phyloP scores from a whole-genome alignment of 129 eudicot genomes.

The Ambrosia artemisiifolia region DNA sequence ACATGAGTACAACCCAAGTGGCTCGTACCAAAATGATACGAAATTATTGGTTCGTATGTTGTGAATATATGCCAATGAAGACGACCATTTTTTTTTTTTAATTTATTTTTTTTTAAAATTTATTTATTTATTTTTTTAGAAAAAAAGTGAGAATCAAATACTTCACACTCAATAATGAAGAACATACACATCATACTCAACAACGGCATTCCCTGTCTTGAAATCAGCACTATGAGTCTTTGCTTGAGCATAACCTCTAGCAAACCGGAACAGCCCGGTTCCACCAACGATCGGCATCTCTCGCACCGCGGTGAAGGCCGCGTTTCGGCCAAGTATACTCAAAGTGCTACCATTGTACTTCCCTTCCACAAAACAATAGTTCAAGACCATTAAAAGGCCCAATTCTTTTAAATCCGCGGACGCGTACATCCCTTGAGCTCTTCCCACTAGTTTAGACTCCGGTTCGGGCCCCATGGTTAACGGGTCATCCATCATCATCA shows the following conservation, averaged over 20 bases:
- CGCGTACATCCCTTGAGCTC: slow-evolving; percentile 50
- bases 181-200: slow-evolving; percentile 45
- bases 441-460: slow-evolving; percentile 36
- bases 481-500: slow-evolving; percentile 39
- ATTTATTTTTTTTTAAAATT: too few relatives aligned
- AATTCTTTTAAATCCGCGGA: slow-evolving; percentile 13
- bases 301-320: slow-evolving; percentile 35
- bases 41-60: too few relatives aligned
- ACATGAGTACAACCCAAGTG: too few relatives aligned
- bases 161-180: slow-evolving; percentile 26
- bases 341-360: slow-evolving; percentile 45
- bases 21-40: too few relatives aligned
- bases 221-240: slow-evolving; percentile 23
- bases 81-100: too few relatives aligned
- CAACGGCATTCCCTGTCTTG: slow-evolving; percentile 33
- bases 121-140: too few relatives aligned
- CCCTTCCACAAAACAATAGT: slow-evolving; percentile 33
- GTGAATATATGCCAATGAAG: too few relatives aligned
- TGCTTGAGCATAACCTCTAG: slow-evolving; percentile 41
- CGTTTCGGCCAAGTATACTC: slow-evolving; percentile 39
- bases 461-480: slow-evolving; percentile 37
- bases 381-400: slow-evolving; percentile 36
- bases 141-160: background rate
- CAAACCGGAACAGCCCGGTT: slow-evolving; percentile 43
- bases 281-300: slow-evolving; percentile 49